Evolutionary conservation across 164 flowering plant genomes (phyloP), one percentile per base, ranked within the genome.

Genomic region (Vitis labrusca): DNA sequence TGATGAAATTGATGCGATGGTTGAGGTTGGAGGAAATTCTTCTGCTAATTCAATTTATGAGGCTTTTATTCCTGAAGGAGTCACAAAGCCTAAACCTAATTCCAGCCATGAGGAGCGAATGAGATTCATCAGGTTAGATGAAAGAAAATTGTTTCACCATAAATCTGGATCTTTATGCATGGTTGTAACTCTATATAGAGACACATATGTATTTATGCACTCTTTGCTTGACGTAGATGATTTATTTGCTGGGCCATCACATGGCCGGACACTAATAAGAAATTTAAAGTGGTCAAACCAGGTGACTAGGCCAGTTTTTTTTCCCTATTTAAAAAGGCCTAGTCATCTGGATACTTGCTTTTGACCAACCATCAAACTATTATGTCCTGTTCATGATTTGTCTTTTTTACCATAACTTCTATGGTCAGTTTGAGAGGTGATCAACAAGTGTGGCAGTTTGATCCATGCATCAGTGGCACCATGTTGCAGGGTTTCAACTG

Each of bases 1-100:
- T 61, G 98, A 86, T 58, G 95, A 91, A 78, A 77, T 95, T 73
- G 97, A 95, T 54, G 71, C 93, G 66, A 93, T 95, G 97, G 61
- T 89, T 76, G 98, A 95, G 80, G 97, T 93, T 73, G 99, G 99
- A 72, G 99, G 98, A 73, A 95, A 95, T 83, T 71, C 89, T 66
- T 80, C 93, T 72, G 99, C 97, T 51, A 95, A 95, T 86, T 64
- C 94, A 65, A 95, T 95, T 49, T 93, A 95, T 73, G 99, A 95
- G 78, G 97, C 99, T 73, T 85, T 79, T 80, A 59, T 95, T 62
- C 98, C 99, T 13, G 89, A 87, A 70, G 95, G 93, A 64, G 71
- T 71, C 56, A 52, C 81, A 60, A 93, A 93, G 78, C 98, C 97
- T 58, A 78, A 82, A 55, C 90, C 97, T 53, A 89, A 86, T 76